Percentiles rank a stretch among this genome's conserved stretches.
Conservation (phyloP, 257 asterid species). For the Rauvolfia tetraphylla region DNA sequence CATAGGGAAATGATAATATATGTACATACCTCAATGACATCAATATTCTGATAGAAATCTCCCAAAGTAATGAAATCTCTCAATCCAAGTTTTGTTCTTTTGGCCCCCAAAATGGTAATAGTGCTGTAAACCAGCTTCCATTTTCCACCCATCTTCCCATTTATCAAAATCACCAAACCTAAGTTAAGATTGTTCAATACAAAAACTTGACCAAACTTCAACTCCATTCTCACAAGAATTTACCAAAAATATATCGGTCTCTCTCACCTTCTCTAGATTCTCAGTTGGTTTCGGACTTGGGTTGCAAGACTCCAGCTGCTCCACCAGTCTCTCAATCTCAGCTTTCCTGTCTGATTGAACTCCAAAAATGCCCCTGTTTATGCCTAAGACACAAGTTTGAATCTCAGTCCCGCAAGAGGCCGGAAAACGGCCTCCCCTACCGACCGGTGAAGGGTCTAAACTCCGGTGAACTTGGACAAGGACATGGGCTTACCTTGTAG, state of each 20-base stretch:
- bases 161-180: conserved; percentile 9
- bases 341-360: conserved; percentile 49
- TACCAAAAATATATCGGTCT: background rate
- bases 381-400: conserved; percentile 34
- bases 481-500: conserved; percentile 43
- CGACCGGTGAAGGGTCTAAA: background rate
- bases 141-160: conserved; percentile 60
- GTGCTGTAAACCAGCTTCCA: conserved; percentile 92
- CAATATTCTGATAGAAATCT: conserved; percentile 60
- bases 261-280: conserved; percentile 61
- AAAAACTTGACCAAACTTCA: background rate
- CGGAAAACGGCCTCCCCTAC: background rate
- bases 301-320: conserved; percentile 66
- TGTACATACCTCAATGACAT: conserved; percentile 59
- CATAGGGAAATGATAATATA: no score
- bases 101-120: conserved; percentile 74
- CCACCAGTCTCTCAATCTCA: conserved; percentile 56
- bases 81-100: conserved; percentile 84
- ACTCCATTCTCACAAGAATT: background rate
- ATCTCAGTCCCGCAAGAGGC: background rate
- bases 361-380: conserved; percentile 90
- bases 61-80: conserved; percentile 78
- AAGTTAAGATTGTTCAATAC: background rate
- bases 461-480: background rate
- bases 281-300: conserved; percentile 75